Evolutionary conservation across 495 filamentous ascomycete species (phyloP), one percentile per base, ranked within the genome.

Genomic region (Penicillium pancosmium): DNA sequence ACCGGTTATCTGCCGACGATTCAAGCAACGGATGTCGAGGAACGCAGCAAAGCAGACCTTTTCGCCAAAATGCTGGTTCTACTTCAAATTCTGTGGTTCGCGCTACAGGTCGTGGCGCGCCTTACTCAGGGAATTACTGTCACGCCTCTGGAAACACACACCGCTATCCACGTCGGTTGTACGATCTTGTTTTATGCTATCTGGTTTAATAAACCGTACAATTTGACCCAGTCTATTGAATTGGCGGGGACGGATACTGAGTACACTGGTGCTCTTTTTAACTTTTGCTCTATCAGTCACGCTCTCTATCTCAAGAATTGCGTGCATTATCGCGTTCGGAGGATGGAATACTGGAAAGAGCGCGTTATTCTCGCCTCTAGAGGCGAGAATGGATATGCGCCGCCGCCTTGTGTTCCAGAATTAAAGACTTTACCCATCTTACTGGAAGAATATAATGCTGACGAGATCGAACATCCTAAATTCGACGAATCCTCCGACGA

Each of bases 141-240:
- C n/a, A 46, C 41, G n/a, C 41, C 41, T 46, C 16, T 46, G n/a
- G 41, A 46, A 46, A 46, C 41, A 16, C 41, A 46, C 16, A 46
- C 41, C 9, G 18, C 41, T 18, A 46, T 46, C n/a, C 41, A 46
- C 7, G 41, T 46, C 16, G 41, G 41, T 16, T 46, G 41, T 12
- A 46, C 41, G 41, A 46, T 46, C 41, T 18, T 46, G 18, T 18
- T 46, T 1, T 46, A 46, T n/a, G 18, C 41, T 1, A 46, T 46
- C 10, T 46, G 41, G 41, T 46, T 46, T 10, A 16, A 46, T 11
- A 46, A 46, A 10, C 41, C 41, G n/a, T 46, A 46, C 16, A 46
- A 46, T 11, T 21, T 46, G 41, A 46, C 41, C 16, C 41, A 46
- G 41, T 46, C 18, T 0, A 46, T 46, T 21, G 41, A 46, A 21